These are phyloP conservation scores for Triticum urartu DNA, from an alignment of 176 grass and related monocot genomes.

Conservation along the genomic window DNA sequence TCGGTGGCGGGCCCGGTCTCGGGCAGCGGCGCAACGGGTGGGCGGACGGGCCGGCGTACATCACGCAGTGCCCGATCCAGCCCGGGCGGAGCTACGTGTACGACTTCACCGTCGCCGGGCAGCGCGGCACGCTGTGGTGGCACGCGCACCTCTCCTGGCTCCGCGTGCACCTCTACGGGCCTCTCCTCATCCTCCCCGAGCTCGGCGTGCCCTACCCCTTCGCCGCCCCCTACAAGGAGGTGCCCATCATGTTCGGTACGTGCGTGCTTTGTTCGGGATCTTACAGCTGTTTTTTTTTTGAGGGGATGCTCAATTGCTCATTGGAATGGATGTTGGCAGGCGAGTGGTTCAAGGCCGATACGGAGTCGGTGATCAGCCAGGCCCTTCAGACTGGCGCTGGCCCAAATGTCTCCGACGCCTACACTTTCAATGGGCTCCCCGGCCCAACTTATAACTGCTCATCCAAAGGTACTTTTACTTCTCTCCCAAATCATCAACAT, in stretches of 20 bases:
- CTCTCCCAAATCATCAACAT: too few relatives aligned
- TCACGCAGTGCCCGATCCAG: slow-evolving; percentile 86
- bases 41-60: slow-evolving; percentile 71
- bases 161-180: slow-evolving; percentile 65
- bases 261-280: neutral
- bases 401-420: slow-evolving; percentile 63
- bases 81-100: slow-evolving; percentile 50
- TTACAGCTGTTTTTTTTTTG: neutral
- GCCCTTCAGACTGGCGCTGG: slow-evolving; percentile 53
- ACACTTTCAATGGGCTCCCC: slow-evolving; percentile 72
- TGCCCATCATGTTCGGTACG: slow-evolving; percentile 67
- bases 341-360: slow-evolving; percentile 69
- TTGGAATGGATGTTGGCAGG: slow-evolving; percentile 22
- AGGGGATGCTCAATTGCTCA: neutral
- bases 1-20: slow-evolving; percentile 66
- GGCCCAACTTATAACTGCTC: slow-evolving; percentile 80
- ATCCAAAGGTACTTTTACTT: slow-evolving; percentile 19
- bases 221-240: slow-evolving; percentile 58
- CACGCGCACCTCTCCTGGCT: slow-evolving; percentile 89
- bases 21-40: slow-evolving; percentile 59
- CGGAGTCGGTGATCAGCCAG: slow-evolving; percentile 64
- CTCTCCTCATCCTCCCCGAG: slow-evolving; percentile 68
- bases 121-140: slow-evolving; percentile 88
- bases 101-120: slow-evolving; percentile 49
- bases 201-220: slow-evolving; percentile 60